Conservation (phyloP, 768 basidiomycete genomes). For the Leccinum barrowsii region DNA sequence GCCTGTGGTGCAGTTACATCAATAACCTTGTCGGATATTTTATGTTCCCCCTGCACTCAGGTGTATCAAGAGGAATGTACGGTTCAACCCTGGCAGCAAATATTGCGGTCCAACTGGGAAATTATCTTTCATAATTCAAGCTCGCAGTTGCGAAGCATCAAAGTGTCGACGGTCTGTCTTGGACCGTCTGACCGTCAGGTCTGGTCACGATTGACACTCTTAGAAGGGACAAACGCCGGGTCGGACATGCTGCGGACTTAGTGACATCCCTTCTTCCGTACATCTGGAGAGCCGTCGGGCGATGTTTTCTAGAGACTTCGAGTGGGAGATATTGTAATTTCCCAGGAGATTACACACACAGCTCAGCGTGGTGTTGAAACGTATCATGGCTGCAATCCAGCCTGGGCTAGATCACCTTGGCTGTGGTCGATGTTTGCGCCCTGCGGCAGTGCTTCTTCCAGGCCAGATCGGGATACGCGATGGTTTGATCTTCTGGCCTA, state of each 20-base stretch:
- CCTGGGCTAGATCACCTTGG: neutral
- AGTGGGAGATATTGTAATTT: neutral
- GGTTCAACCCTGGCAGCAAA: too few relatives aligned
- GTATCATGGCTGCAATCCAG: neutral
- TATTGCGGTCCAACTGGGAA: too few relatives aligned
- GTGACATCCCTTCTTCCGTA: neutral
- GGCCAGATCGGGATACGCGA: neutral
- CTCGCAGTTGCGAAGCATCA: neutral
- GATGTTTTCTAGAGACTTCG: neutral
- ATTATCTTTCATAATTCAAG: neutral
- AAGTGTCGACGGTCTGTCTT: neutral
- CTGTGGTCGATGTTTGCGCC: neutral
- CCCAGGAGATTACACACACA: neutral
- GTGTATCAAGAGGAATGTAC: too few relatives aligned
- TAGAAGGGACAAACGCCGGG: too few relatives aligned
- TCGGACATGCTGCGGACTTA: neutral
- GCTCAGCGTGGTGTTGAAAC: neutral
- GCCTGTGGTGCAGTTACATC: neutral
- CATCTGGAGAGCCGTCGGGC: neutral
- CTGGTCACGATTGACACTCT: neutral
- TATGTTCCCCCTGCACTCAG: too few relatives aligned
- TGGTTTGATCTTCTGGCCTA: neutral
- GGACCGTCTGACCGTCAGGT: neutral
- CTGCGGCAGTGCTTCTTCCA: neutral
- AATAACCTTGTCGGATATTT: too few relatives aligned